Evolutionary conservation across 805 yeast species (phyloP), one percentile per base, ranked within the genome.

Genomic region (Pichia heedii): DNA sequence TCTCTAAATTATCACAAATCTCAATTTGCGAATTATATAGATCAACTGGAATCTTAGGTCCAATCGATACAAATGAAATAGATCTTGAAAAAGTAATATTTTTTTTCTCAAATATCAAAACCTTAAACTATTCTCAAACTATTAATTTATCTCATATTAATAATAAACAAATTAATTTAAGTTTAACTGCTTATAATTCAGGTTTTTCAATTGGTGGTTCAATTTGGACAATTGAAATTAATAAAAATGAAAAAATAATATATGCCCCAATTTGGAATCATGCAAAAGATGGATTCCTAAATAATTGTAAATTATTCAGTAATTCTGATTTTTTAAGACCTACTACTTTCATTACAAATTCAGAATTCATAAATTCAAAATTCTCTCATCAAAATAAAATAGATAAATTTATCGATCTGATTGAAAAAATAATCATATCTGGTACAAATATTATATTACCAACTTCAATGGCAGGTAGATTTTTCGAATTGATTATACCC

Each of bases 221-320:
- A 0, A 77, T 89, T 37, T 89, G 97, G 97, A 67, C 81, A 32
- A 60, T 90, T 11, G 45, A 44, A 30, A 72, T 74, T 37, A 79
- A 80, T 44, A 79, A 82, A 48, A 74, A 80, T 16, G 97, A 90
- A 51, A 81, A 81, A 49, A 66, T 89, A n/a, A 68, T 90, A 3
- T 86, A 87, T 60, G 95, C 96, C 0, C 88, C 93, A 2, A 78
- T 84, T 37, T 93, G 97, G 97, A 90, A 89, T 60, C 97, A 93
- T 58, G 81, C 97, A 1, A 79, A 79, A 50, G 97, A 90, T 56
- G 74, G 85, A 0, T 88, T 88, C 52, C 64, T 93, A 41, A 83
- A 81, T 49, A 80, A 88, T 24, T 84, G 93, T 4, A 70, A 71
- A 20, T 29, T 51, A 5, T 61, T 84, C 26, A 49, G 45, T 39